Evolutionary conservation across 2,329 filamentous ascomycete genomes (phyloP), one percentile per base, ranked within the genome.

Genomic region (Tolypocladium ovalisporum): DNA sequence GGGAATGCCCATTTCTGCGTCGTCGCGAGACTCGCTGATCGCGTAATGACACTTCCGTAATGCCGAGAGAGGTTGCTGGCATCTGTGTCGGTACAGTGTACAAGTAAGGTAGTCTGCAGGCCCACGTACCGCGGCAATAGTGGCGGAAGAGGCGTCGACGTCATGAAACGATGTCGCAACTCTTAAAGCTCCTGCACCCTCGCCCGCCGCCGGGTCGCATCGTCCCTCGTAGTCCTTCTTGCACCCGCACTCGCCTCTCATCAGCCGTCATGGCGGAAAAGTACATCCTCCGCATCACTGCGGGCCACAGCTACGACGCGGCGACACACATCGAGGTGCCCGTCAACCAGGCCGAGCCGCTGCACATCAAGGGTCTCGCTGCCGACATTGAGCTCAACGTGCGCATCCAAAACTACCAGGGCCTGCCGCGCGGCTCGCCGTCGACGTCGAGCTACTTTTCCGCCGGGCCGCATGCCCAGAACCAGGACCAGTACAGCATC

Each of bases 401-500:
- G 22, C 83, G 91, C 54, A 84, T 97, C 54, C 83, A 79, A 57
- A 74, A 80, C 63, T 85, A 84, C 69, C 67, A 70, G 29, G 88
- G 91, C n/a, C 79, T 93, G n/a, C 90, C 91, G 1, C 73, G 77
- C 52, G 72, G 75, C 62, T 89, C 89, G 1, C 88, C 90, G 0
- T 67, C 74, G 4, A 87, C 87, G 0, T 89, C 86, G 10, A 74
- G 85, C 1, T 97, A 97, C 75, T 97, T 97, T 77, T 76, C 79
- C 17, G 75, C 82, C 7, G 81, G 85, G 7, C 79, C 82, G 22
- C 91, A 96, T 69, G 76, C 75, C 27, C 76, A 79, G 61, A 81
- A 80, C 63, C 72, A 78, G 55, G 92, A 97, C 71, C 88, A 90
- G 68, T 97, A 97, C 76, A 89, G 86, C 65, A 90, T 97, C 65